Conservation (phyloP, 1,139 yeast species). For the Saccharomyces hybrid region DNA sequence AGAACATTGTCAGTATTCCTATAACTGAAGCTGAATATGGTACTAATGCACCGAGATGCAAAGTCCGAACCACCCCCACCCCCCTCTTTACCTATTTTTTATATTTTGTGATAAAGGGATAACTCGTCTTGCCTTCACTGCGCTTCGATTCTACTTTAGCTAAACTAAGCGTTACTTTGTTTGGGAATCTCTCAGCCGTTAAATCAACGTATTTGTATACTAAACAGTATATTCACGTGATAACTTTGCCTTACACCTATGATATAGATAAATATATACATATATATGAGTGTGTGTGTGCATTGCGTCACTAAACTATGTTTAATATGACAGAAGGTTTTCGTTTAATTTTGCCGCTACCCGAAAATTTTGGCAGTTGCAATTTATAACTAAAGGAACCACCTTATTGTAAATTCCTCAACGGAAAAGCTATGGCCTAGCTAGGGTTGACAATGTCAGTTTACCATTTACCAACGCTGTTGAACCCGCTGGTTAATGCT, state of each 20-base stretch:
- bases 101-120: not conserved
- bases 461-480: slow-evolving; percentile 37
- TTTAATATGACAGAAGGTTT: not conserved
- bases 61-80: not conserved
- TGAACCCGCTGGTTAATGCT: slow-evolving; percentile 61
- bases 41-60: not conserved
- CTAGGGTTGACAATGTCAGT: slow-evolving; percentile 19
- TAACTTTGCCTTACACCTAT: not conserved
- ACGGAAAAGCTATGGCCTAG: not conserved
- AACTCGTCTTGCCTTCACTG: not conserved
- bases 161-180: not conserved
- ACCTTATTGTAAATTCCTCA: not conserved
- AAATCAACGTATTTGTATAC: not conserved
- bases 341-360: not conserved
- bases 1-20: not conserved
- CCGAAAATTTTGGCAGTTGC: not conserved
- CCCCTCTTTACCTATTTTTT: not conserved
- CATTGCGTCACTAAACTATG: not conserved
- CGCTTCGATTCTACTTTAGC: not conserved
- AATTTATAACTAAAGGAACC: not conserved
- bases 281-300: not conserved
- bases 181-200: not conserved
- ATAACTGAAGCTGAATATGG: not conserved
- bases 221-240: not conserved
- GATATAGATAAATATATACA: not conserved